Conservation (phyloP, 495 filamentous ascomycete genomes). For the Aspergillus nanangensis region DNA sequence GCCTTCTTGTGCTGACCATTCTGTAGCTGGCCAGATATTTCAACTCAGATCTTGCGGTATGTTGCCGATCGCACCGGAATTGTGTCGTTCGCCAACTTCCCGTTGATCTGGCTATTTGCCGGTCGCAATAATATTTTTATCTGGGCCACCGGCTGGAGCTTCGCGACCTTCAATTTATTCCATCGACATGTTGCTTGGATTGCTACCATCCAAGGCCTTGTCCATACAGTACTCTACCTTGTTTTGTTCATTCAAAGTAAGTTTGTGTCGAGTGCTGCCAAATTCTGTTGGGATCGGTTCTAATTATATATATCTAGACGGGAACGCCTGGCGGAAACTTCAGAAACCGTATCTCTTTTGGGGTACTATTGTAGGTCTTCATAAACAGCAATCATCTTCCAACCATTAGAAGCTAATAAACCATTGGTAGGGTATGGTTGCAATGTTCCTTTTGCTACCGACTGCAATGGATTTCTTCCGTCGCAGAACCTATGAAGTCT, state of each 20-base stretch:
- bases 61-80: conserved; percentile 50
- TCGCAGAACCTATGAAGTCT: conserved; percentile 47
- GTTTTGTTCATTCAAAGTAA: conserved; percentile 28
- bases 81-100: conserved; percentile 46
- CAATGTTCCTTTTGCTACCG: conserved; percentile 42
- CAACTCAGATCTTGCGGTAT: conserved; percentile 34
- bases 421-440: conserved; percentile 36
- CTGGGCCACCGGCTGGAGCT: conserved; percentile 53
- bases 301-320: no score
- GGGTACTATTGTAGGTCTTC: conserved; percentile 28
- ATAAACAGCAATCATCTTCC: not conserved
- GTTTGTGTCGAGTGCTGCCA: no score
- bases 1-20: conserved; percentile 6
- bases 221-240: conserved; percentile 37
- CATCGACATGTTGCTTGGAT: conserved; percentile 54
- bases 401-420: not conserved
- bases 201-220: conserved; percentile 45
- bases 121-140: conserved; percentile 53
- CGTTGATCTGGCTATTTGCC: conserved; percentile 47
- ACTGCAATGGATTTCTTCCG: conserved; percentile 47
- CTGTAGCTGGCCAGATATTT: conserved; percentile 29
- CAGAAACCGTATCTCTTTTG: conserved; percentile 31
- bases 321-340: conserved; percentile 26
- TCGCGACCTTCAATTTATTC: conserved; percentile 49
- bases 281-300: no score